Base-by-base conservation (phyloP, 768 basidiomycete species). In the Lanmaoa pseudosensibilis region DNA sequence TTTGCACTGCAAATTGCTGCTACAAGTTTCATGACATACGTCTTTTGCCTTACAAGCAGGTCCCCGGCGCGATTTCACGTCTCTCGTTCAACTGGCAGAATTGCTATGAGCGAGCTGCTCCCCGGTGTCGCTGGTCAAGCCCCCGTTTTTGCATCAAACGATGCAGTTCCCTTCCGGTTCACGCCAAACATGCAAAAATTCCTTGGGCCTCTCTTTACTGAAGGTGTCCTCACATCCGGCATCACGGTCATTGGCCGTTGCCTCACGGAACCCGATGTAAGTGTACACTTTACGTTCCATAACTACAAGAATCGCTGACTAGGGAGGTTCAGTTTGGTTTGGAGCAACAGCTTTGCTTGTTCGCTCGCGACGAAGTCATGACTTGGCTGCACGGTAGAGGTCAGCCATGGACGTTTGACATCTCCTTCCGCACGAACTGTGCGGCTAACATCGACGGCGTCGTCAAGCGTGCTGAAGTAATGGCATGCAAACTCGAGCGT, bases 131-230 rank as follows among this genome's bases (percentile, higher is more conserved):
- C 68, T 55, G 64, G 73, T 55, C 73, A 72, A 78, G 55, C 87
- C 79, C 69, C 84, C 2, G 72, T 90, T 41, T 90, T 93, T 67
- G 81, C 83, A 15, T 89, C 90, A 18, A 85, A 78, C 61, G 97
- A 99, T 64, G 80, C 86, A 3, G 94, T 98, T 5, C 97, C 97
- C 1, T 99, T 99, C 89, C 88, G 97, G 37, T 84, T 96, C 61
- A 98, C 97, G 5, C 94, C 94, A 4, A 98, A 97, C 73, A 84
- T 99, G 77, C 97, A 99, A 73, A 81, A 83, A 59, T 95, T 99
- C 77, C 74, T 98, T 37, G 93, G 92, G 2, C 88, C 90, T 2
- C 82, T 92, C 52, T 88, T 91, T 40, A 90, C 87, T 1, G 97
- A 99, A 70, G 97, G 96, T 9, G 74, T 97, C 37, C 76, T 99